A percentile compares a stretch with the other conserved stretches of the same genome.
Evolutionary conservation across 1,284 basidiomycete genomes (phyloP).

Genomic region (Lentinula novae-zelandiae): DNA sequence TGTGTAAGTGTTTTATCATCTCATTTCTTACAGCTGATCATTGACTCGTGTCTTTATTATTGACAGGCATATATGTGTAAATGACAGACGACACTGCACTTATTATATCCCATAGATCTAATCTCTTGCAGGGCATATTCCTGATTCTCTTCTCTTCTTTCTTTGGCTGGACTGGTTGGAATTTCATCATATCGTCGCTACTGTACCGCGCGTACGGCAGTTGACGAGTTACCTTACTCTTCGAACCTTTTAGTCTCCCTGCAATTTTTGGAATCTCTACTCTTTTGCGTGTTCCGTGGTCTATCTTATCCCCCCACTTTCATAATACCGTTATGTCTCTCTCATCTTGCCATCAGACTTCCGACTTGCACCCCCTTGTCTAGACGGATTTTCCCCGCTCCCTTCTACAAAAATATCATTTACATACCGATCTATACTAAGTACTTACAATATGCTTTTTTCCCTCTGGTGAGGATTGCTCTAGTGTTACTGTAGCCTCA

Average conservation of each 20-base stretch:
- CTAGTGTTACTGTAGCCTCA: background rate
- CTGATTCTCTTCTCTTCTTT: background rate
- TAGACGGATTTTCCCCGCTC: background rate
- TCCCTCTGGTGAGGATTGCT: background rate
- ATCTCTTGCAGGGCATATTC: constrained; percentile 1
- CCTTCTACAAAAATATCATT: background rate
- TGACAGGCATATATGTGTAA: constrained; percentile 3
- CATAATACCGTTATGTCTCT: background rate
- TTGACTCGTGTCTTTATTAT: background rate
- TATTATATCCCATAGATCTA: constrained; percentile 9
- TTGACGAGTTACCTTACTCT: constrained; percentile 2
- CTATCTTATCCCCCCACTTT: background rate
- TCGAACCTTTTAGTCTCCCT: constrained; percentile 4
- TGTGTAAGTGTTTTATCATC: background rate
- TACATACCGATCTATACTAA: background rate
- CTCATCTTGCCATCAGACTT: background rate
- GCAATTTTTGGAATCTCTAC: constrained; percentile 4
- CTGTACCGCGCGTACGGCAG: background rate
- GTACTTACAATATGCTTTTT: constrained; percentile 1
- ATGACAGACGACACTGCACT: background rate
- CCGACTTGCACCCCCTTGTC: background rate
- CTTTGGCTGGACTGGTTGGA: constrained; percentile 14
- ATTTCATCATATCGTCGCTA: background rate
- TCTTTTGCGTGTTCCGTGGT: background rate
- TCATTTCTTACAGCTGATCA: background rate